Evolutionary conservation across 371 early-diverging fungal species (phyloP), one percentile per base, ranked within the genome.

Genomic region (Agmasoma carcini): DNA sequence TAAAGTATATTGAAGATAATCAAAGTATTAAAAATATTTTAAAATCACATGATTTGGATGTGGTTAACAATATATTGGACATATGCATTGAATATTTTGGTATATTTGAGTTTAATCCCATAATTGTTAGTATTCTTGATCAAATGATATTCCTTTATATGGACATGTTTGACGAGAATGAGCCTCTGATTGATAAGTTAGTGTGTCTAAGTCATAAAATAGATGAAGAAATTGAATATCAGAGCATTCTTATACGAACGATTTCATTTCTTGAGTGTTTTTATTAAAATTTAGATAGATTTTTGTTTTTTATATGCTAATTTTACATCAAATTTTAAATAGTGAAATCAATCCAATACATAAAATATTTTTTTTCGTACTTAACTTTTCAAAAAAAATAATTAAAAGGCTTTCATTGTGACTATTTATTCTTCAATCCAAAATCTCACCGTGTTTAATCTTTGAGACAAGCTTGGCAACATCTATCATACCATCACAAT

Each of bases 361-460:
- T n/a, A n/a, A n/a, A n/a, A n/a, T n/a, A n/a, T n/a, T n/a, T n/a
- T n/a, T n/a, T n/a, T n/a, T n/a, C n/a, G n/a, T n/a, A n/a, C n/a
- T n/a, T n/a, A n/a, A n/a, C n/a, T n/a, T n/a, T n/a, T n/a, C n/a
- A n/a, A n/a, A n/a, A n/a, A n/a, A n/a, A n/a, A n/a, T n/a, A n/a
- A n/a, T n/a, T n/a, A n/a, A n/a, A n/a, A n/a, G n/a, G n/a, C n/a
- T n/a, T n/a, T n/a, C n/a, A n/a, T n/a, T n/a, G n/a, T n/a, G n/a
- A n/a, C n/a, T n/a, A n/a, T n/a, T n/a, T n/a, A n/a, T n/a, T n/a
- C n/a, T 31, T 17, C 7, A 15, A 68, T 68, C 17, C 66, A 20
- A n/a, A n/a, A 65, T 54, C 61, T 69, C 70, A 3, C 70, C 70
- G 34, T 55, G 53, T 36, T 65, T 69, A 1, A 69, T 69, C n/a